Conservation (phyloP, 768 basidiomycete species). For the Tricholoma sp. region DNA sequence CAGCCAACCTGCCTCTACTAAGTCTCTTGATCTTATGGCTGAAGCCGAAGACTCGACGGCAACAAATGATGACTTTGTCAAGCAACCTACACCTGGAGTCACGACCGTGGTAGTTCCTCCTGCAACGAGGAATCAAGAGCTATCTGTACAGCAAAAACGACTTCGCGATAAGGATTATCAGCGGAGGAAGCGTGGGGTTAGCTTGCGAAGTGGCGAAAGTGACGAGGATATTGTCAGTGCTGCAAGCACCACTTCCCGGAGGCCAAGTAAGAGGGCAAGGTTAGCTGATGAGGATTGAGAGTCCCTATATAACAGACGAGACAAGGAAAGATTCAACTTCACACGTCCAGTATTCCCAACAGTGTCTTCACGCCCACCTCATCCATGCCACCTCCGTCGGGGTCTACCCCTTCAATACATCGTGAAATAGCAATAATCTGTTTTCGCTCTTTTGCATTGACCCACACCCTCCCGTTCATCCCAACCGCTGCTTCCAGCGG, state of each 20-base stretch:
- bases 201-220: slow-evolving; percentile 66
- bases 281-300: slow-evolving; percentile 60
- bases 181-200: slow-evolving; percentile 62
- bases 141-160: slow-evolving; percentile 70
- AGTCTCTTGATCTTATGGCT: slow-evolving; percentile 74
- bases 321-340: background rate
- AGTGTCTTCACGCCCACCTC: slow-evolving; percentile 48
- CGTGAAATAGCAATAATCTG: slow-evolving; percentile 73
- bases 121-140: slow-evolving; percentile 61
- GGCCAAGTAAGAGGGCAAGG: slow-evolving; percentile 66
- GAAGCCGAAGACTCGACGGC: slow-evolving; percentile 58
- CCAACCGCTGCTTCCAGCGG: slow-evolving; percentile 89
- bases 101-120: slow-evolving; percentile 78
- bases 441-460: slow-evolving; percentile 67
- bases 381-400: slow-evolving; percentile 63
- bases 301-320: background rate
- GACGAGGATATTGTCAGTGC: slow-evolving; percentile 62
- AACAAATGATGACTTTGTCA: slow-evolving; percentile 60
- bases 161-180: slow-evolving; percentile 79
- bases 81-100: slow-evolving; percentile 64
- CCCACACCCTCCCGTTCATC: slow-evolving; percentile 89
- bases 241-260: slow-evolving; percentile 43
- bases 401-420: slow-evolving; percentile 79
- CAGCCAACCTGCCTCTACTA: background rate
- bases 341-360: slow-evolving; percentile 41